These are phyloP conservation scores for Nitzschia inconspicua DNA, from an alignment of 108 stramenopile species.

Conservation along the genomic window DNA sequence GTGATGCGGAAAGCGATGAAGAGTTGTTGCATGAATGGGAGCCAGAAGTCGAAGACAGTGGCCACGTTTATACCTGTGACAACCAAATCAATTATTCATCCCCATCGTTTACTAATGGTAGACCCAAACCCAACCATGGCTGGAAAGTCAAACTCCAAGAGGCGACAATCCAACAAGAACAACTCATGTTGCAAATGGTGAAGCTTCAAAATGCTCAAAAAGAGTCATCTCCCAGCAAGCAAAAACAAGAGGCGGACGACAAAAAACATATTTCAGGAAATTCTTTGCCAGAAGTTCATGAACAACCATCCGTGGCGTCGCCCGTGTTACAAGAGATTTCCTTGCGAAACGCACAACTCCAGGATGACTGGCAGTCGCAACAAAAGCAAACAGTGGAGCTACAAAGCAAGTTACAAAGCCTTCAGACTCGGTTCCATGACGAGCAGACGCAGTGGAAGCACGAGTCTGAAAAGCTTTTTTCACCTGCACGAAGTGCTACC, in stretches of 20 bases:
- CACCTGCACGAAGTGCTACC: background rate
- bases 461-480: conserved; percentile 1
- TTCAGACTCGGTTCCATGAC: background rate
- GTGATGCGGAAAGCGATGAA: background rate
- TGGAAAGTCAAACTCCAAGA: background rate
- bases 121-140: background rate
- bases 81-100: background rate
- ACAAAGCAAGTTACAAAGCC: conserved; percentile 1
- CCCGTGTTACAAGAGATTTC: background rate
- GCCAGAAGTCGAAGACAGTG: background rate
- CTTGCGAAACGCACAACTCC: conserved; percentile 5
- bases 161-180: conserved; percentile 2
- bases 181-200: conserved; percentile 1
- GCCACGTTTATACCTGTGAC: background rate
- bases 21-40: background rate
- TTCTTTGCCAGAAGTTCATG: background rate
- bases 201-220: background rate
- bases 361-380: conserved; percentile 24
- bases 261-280: background rate
- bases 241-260: background rate
- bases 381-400: conserved; percentile 10
- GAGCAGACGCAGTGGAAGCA: conserved; percentile 10
- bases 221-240: conserved; percentile 3
- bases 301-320: background rate
- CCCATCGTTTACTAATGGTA: no score